Conservation (phyloP, 2,329 filamentous ascomycete genomes). For the Cladosporium austrohemisphaericum region DNA sequence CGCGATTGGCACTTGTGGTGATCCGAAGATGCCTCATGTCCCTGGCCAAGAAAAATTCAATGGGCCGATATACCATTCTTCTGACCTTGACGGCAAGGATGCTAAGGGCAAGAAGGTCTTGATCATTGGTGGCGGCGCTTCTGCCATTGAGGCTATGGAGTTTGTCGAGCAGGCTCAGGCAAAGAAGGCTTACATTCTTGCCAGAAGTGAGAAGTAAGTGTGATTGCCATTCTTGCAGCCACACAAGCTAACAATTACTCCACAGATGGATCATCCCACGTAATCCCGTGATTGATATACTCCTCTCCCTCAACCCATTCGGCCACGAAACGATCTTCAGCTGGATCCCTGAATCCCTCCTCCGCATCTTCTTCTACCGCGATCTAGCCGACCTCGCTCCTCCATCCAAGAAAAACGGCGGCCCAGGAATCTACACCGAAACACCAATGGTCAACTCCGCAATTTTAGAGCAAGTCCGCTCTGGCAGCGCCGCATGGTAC, state of each 20-base stretch:
- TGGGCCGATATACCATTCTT: constrained; percentile 71
- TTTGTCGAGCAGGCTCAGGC: constrained; percentile 68
- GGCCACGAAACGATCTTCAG: constrained; percentile 66
- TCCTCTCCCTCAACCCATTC: constrained; percentile 74
- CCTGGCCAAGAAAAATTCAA: constrained; percentile 67
- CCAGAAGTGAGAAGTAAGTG: constrained; percentile 44
- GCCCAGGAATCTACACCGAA: constrained; percentile 71
- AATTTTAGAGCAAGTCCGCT: constrained; percentile 70
- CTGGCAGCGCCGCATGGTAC: constrained; percentile 71
- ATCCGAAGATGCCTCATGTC: constrained; percentile 62
- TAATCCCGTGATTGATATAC: constrained; percentile 68
- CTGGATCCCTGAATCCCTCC: constrained; percentile 66
- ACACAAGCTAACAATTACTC: background rate
- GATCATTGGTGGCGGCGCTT: constrained; percentile 75
- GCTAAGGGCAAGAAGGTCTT: constrained; percentile 71
- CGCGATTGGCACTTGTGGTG: constrained; percentile 76
- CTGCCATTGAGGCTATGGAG: constrained; percentile 77
- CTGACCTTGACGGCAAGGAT: constrained; percentile 66
- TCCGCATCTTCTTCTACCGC: constrained; percentile 77
- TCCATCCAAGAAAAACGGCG: constrained; percentile 29
- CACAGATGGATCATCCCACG: constrained; percentile 66
- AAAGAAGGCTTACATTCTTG: constrained; percentile 66
- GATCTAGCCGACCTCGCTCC: constrained; percentile 73
- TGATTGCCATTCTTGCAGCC: constrained; percentile 19
- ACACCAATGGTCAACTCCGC: constrained; percentile 87